phyloP scores from a whole-genome alignment of 495 filamentous ascomycete genomes.

The Neohortaea acidophila region DNA sequence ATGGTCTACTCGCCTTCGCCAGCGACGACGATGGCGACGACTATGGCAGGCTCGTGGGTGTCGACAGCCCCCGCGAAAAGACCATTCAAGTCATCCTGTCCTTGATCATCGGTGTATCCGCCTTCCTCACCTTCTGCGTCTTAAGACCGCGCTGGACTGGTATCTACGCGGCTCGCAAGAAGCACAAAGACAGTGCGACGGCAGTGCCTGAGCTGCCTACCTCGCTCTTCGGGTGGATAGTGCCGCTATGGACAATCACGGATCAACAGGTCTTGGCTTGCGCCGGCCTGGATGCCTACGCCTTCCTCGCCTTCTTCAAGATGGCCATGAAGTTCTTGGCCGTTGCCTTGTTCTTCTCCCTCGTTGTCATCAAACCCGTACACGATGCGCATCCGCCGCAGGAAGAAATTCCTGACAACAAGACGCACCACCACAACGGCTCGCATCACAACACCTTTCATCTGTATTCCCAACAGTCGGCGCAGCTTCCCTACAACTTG shows the following conservation, averaged over 20 bases:
- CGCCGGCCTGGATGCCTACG: slow-evolving; percentile 88
- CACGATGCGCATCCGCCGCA: slow-evolving; percentile 53
- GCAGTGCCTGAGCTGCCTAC: slow-evolving; percentile 69
- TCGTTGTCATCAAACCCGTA: slow-evolving; percentile 67
- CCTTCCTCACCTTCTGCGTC: slow-evolving; percentile 52
- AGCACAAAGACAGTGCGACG: slow-evolving; percentile 51
- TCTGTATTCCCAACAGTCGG: background rate
- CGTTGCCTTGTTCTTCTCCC: slow-evolving; percentile 63
- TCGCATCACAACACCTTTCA: background rate
- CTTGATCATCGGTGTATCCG: slow-evolving; percentile 37
- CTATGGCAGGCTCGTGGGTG: slow-evolving; percentile 17
- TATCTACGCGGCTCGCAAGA: slow-evolving; percentile 79
- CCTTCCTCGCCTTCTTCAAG: slow-evolving; percentile 88
- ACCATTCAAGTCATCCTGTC: slow-evolving; percentile 46
- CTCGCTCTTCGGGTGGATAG: slow-evolving; percentile 87
- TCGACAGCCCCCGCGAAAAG: slow-evolving; percentile 35
- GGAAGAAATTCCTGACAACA: slow-evolving; percentile 30
- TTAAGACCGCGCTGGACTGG: slow-evolving; percentile 84
- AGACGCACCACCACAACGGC: slow-evolving; percentile 20
- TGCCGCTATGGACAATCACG: slow-evolving; percentile 69
- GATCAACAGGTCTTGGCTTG: slow-evolving; percentile 81
- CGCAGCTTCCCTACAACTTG: slow-evolving; percentile 11
- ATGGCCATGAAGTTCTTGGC: slow-evolving; percentile 75
- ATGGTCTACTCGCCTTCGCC: slow-evolving; percentile 2
- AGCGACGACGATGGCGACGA: slow-evolving; percentile 10